Conservation (phyloP, 139 green algal species). For the Tetradesmus obliquus region DNA sequence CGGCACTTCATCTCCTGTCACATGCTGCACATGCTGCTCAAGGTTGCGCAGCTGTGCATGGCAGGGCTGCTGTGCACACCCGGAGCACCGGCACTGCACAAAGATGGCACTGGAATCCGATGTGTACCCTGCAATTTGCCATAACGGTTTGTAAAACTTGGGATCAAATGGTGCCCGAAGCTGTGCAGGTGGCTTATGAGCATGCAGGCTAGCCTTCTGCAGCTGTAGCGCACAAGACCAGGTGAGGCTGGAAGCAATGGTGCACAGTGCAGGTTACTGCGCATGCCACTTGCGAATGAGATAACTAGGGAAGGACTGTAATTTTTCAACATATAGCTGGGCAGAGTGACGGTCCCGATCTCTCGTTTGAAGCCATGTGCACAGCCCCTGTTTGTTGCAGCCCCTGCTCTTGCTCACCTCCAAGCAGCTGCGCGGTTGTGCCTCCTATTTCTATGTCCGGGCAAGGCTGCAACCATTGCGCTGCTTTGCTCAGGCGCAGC, state of each 20-base stretch:
- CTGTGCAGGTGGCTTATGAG: background rate
- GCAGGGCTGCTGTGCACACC: background rate
- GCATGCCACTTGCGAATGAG: background rate
- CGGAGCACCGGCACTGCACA: slow-evolving; percentile 28
- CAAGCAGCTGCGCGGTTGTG: slow-evolving; percentile 22
- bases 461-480: slow-evolving; percentile 20
- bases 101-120: slow-evolving; percentile 20
- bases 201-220: background rate
- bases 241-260: background rate
- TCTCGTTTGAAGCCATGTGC: background rate
- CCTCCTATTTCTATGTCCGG: slow-evolving; percentile 17
- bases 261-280: background rate
- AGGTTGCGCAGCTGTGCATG: background rate
- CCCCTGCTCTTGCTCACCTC: slow-evolving; percentile 1
- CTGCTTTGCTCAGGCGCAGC: slow-evolving; percentile 21
- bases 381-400: slow-evolving; percentile 22
- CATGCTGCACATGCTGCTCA: slow-evolving; percentile 35
- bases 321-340: background rate
- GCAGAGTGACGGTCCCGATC: background rate
- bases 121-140: slow-evolving; percentile 5
- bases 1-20: slow-evolving; percentile 37
- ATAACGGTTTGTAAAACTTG: background rate
- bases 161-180: background rate
- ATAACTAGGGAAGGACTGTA: background rate
- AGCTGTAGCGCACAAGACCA: background rate